Conservation (phyloP, 1,139 yeast species). For the Groenewaldozyma sp. region DNA sequence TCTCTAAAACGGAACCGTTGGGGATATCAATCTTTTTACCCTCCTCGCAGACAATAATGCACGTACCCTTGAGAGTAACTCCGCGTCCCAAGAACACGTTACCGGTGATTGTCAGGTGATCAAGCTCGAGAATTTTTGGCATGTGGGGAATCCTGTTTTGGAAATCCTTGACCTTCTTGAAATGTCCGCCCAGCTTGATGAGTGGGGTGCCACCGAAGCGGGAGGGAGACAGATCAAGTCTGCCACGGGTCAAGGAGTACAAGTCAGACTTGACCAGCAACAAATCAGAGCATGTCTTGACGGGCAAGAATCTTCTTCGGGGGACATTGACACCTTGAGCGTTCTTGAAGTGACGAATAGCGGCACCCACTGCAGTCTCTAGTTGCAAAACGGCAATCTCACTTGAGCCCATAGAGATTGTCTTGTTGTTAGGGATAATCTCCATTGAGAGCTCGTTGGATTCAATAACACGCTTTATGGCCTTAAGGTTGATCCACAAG, state of each 20-base stretch:
- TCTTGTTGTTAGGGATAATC: conserved; percentile 89
- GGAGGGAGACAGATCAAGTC: conserved; percentile 70
- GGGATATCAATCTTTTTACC: conserved; percentile 97
- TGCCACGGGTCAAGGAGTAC: conserved; percentile 86
- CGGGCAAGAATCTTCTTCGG: conserved; percentile 95
- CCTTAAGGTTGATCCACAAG: conserved; percentile 93
- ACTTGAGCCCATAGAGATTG: conserved; percentile 64
- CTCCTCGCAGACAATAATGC: conserved; percentile 93
- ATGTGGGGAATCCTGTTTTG: conserved; percentile 86
- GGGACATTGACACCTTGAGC: conserved; percentile 99
- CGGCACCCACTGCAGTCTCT: conserved; percentile 99
- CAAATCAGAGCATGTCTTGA: conserved; percentile 92
- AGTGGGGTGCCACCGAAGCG: conserved; percentile 89
- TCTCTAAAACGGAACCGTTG: conserved; percentile 87
- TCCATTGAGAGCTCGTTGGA: conserved; percentile 77
- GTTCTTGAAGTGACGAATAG: conserved; percentile 87
- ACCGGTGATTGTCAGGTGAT: conserved; percentile 95
- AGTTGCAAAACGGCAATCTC: conserved; percentile 86
- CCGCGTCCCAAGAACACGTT: conserved; percentile 86
- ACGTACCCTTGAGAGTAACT: conserved; percentile 92
- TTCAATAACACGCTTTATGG: conserved; percentile 87
- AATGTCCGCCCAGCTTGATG: conserved; percentile 92
- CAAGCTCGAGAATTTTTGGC: conserved; percentile 93
- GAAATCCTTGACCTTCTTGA: conserved; percentile 90
- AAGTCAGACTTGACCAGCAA: conserved; percentile 93